Evolutionary conservation across 495 filamentous ascomycete genomes (phyloP).

Genomic region (Hypoxylon perforatum): DNA sequence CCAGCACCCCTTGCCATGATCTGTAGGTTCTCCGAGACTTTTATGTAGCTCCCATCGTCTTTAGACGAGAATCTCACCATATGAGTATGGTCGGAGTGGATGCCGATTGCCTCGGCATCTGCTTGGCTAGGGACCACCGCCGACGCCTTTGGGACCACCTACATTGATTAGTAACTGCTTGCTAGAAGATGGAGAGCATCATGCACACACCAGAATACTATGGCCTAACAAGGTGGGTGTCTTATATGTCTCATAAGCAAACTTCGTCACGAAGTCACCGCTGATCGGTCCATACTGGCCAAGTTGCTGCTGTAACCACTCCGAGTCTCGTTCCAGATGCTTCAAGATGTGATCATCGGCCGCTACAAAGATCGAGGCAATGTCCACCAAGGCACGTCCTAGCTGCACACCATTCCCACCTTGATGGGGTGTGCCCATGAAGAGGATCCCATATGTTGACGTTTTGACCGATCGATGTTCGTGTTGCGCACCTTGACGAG

Average conservation of each 20-base stretch:
- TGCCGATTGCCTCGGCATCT: slow-evolving; percentile 50
- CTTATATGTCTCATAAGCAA: no score
- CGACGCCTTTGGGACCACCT: slow-evolving; percentile 52
- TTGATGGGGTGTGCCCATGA: slow-evolving; percentile 74
- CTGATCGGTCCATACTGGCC: no score
- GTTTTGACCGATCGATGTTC: slow-evolving; percentile 69
- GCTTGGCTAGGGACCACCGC: slow-evolving; percentile 49
- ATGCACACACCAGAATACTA: slow-evolving; percentile 38
- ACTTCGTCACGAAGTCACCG: no score
- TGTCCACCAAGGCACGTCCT: no score
- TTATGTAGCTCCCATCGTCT: slow-evolving; percentile 43
- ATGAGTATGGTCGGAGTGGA: slow-evolving; percentile 49
- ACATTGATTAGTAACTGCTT: slow-evolving; percentile 15
- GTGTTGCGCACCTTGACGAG: no score
- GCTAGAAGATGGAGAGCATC: slow-evolving; percentile 6
- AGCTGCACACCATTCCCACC: slow-evolving; percentile 12
- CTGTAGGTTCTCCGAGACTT: slow-evolving; percentile 39
- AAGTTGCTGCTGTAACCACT: no score
- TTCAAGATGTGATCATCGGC: no score
- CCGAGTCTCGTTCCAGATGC: no score
- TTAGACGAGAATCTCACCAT: slow-evolving; percentile 51
- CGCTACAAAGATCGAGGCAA: no score
- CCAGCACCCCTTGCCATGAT: slow-evolving; percentile 34
- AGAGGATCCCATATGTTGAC: slow-evolving; percentile 76
- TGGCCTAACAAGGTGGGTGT: no score